A percentile compares a stretch with the other conserved stretches of the same genome.
phyloP scores from a whole-genome alignment of 2,329 filamentous ascomycete genomes.

The Ceratocystis colombiana region DNA sequence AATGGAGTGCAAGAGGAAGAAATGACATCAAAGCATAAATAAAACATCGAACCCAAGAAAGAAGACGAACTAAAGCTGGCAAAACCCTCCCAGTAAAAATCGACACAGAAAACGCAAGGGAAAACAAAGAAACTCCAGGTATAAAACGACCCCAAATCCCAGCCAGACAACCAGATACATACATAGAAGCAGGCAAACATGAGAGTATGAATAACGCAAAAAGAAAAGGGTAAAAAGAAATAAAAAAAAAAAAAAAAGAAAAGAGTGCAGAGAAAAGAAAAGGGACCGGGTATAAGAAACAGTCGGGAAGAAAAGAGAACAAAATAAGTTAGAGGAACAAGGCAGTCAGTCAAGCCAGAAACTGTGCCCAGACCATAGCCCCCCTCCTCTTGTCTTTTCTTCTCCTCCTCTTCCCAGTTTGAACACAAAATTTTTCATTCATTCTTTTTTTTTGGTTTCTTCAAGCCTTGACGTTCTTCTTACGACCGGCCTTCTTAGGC shows the following conservation, averaged over 20 bases:
- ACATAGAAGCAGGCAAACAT: slow-evolving; percentile 21
- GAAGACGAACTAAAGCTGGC: background rate
- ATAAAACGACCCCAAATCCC: slow-evolving; percentile 14
- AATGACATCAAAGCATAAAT: background rate
- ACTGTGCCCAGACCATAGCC: background rate
- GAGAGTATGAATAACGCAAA: slow-evolving; percentile 1
- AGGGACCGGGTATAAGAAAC: slow-evolving; percentile 16
- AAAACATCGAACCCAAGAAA: slow-evolving; percentile 9
- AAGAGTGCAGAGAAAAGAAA: background rate
- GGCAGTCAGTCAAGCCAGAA: background rate
- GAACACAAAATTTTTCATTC: background rate
- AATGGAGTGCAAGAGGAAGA: background rate
- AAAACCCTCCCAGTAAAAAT: slow-evolving; percentile 15
- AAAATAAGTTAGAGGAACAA: background rate
- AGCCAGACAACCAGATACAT: slow-evolving; percentile 1
- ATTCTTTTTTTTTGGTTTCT: background rate
- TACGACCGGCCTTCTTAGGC: slow-evolving; percentile 50
- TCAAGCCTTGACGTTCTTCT: slow-evolving; percentile 42
- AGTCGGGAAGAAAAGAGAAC: slow-evolving; percentile 6
- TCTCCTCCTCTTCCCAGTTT: slow-evolving; percentile 1
- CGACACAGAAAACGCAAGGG: slow-evolving; percentile 6
- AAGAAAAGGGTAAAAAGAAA: slow-evolving; percentile 21
- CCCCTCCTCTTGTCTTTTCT: background rate
- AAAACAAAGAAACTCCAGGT: slow-evolving; percentile 23
- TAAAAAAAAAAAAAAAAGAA: slow-evolving; percentile 18